Base-by-base conservation (phyloP, 495 filamentous ascomycete genomes). In the Neurospora sp. region DNA sequence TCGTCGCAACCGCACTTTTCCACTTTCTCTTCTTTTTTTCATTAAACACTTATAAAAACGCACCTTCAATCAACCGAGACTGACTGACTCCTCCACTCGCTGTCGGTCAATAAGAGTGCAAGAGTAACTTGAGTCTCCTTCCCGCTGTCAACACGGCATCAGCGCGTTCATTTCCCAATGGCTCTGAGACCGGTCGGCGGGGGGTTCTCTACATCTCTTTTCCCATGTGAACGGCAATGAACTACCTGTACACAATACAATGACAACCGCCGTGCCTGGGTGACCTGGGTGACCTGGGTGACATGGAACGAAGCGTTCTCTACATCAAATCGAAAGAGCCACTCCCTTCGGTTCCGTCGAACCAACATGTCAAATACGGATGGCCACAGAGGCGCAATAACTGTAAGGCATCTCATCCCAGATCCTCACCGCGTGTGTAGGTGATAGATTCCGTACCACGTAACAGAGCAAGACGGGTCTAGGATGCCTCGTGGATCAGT, bases 11-110 rank as follows among this genome's bases (percentile, higher is more conserved):
- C 14, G 27, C 27, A 16, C 1, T 72, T 40, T 48, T 38, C 12
- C 66, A 68, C 72, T 72, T 77, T 73, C 74, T 70, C 70, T 72
- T 71, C 61, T 75, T 78, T 71, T 76, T 80, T 75, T 75, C 76
- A 79, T 77, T 72, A 76, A 75, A 82, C 79, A 86, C 84, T 82
- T 82, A 78, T 77, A 77, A 76, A 77, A 76, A 74, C 71, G 81
- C 84, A 86, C 83, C 79, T 82, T 83, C 80, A 87, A 86, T 86
- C 84, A 87, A 87, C 82, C 84, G 82, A 81, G 81, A 74, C 78
- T 75, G 73, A 82, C 76, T 83, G 78, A 73, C 27, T 38, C 71
- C 42, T 79, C 76, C 72, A 83, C 81, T 85, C 79, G 74, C 77
- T 81, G 78, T 82, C 79, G 84, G 83, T 87, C 85, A 87, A 85